Evolutionary conservation across 108 stramenopile species (phyloP), one percentile per base, ranked within the genome.

Genomic region (Cylindrotheca fusiformis): DNA sequence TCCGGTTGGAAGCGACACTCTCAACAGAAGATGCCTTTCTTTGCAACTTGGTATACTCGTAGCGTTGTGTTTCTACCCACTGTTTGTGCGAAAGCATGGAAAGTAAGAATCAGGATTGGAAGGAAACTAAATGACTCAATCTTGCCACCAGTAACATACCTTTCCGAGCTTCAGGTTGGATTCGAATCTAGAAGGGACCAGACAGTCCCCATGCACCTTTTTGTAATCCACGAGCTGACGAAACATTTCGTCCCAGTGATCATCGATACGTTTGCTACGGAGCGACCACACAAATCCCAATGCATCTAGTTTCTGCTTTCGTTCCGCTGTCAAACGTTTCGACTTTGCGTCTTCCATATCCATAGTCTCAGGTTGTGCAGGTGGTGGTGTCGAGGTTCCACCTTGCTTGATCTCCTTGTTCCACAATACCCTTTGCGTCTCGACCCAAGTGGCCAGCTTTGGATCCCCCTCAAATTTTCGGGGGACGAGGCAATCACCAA

Each of bases 201-300:
- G 50, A 48, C 81, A 82, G 48, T 82, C 81, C 1, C 81, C 81
- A 55, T 82, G 70, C 26, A 47, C n/a, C 23, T 67, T 53, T 30
- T 74, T 82, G 60, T 82, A 82, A 12, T 73, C 74, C 2, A 70
- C 1, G 3, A 82, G 69, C 44, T 72, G 68, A 1, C 45, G 45
- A 41, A 79, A 75, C 78, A 68, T 82, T 68, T 71, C 64, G 52
- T 81, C 80, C 80, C 80, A 81, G 51, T 77, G 76, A 67, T 81
- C 80, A 33, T 81, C 80, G 25, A 81, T 74, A 24, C 80, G 44
- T 48, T 81, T 81, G 52, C 23, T 66, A 3, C 79, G 77, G n/a
- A 84, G 52, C 19, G 73, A 72, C 84, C 84, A 85, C 3, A 77
- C 76, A 65, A 85, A 82, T 1, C 84, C 84, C 50, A 85, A 57